Conservation (phyloP, 345 rosid genomes). For the Eucalyptus virginea region DNA sequence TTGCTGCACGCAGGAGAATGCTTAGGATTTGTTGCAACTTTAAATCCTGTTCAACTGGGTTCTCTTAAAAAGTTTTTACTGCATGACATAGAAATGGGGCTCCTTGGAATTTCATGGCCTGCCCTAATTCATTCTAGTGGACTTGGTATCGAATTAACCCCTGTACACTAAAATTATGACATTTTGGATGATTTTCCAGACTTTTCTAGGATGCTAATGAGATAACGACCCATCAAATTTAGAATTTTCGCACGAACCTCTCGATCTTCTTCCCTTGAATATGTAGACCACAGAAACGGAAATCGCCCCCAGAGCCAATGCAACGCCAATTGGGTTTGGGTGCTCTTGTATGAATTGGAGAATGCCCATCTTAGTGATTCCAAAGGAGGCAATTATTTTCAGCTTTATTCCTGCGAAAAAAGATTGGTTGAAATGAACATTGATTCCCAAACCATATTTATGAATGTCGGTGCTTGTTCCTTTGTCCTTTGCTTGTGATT, state of each 20-base stretch:
- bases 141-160: background rate
- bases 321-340: background rate
- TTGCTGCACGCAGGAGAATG: background rate
- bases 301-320: background rate
- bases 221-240: background rate
- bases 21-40: background rate
- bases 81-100: background rate
- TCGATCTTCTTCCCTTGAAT: background rate
- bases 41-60: background rate
- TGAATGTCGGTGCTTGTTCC: background rate
- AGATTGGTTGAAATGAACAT: background rate
- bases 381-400: background rate
- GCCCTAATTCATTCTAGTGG: background rate
- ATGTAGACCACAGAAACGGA: background rate
- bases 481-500: background rate
- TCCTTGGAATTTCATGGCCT: background rate
- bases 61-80: background rate
- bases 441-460: background rate
- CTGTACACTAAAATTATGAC: background rate
- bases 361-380: background rate
- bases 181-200: background rate
- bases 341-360: background rate
- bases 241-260: background rate
- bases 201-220: background rate
- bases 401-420: background rate